Base-by-base conservation (phyloP, 2,329 filamentous ascomycete species). In the Pseudocercospora fijiensis region DNA sequence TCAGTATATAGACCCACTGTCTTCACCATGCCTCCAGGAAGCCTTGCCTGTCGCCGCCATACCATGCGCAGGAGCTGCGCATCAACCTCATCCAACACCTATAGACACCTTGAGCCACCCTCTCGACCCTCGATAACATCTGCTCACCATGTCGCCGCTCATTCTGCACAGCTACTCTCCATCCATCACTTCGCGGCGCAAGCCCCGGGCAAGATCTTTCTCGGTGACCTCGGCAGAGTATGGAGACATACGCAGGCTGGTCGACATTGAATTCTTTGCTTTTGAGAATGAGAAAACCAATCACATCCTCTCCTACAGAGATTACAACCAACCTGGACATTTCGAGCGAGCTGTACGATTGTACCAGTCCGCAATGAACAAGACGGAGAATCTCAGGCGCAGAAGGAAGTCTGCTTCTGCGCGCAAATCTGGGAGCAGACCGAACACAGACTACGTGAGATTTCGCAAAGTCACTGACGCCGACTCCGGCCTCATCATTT, bases 241-340 rank as follows among this genome's bases (percentile, higher is more conserved):
- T 28, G 64, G 69, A 16, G 73, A 75, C 64, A 68, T 72, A 43
- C 68, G 64, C n/a, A 67, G 68, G 28, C 69, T 76, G 16, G 73
- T 75, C 8, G 75, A 80, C 65, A 80, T 80, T 52, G 78, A 81
- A 65, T 81, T 81, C 65, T 75, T 78, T 56, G 73, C 73, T 16
- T 76, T 75, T 55, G 70, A 69, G 55, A 62, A 75, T 27, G 74
- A 76, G 62, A 67, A 69, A 26, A 72, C 69, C 26, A 75, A 75
- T 56, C 74, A 76, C 30, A 66, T 72, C 26, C 70, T 75, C 16
- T 75, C 74, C 2, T 75, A 71, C 63, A 67, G 74, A 37, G 71
- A 75, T 45, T 61, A 67, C 28, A 63, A 66, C 11, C 67, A 75
- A 30, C 69, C 72, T 2, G 65, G 63, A 28, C 72, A 75, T 51